Evolutionary conservation across 768 basidiomycete genomes (phyloP).

Genomic region (Lyophyllum decastes): DNA sequence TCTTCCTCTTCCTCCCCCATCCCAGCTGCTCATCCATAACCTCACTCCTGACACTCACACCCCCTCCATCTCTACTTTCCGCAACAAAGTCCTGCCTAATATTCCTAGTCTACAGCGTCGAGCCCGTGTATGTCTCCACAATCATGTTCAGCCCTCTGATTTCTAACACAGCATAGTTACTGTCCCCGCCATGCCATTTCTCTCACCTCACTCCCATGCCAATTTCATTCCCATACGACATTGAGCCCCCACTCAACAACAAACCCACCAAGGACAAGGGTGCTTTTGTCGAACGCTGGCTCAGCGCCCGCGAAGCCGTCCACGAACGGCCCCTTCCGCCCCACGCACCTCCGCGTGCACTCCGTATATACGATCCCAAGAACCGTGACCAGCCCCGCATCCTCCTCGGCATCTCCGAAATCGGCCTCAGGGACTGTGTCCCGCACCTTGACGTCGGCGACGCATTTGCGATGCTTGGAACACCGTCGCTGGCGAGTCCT

Average conservation of each 20-base stretch:
- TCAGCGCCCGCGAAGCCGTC: slow-evolving; percentile 63
- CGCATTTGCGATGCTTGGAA: slow-evolving; percentile 66
- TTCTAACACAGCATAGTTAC: slow-evolving; percentile 30
- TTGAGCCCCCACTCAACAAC: slow-evolving; percentile 52
- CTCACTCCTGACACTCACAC: slow-evolving; percentile 62
- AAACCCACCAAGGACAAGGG: slow-evolving; percentile 52
- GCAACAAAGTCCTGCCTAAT: slow-evolving; percentile 44
- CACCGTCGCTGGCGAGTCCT: slow-evolving; percentile 50
- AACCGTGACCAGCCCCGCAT: slow-evolving; percentile 52
- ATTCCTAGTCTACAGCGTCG: slow-evolving; percentile 72
- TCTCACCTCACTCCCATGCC: slow-evolving; percentile 85
- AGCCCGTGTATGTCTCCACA: slow-evolving; percentile 41
- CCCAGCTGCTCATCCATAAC: slow-evolving; percentile 43
- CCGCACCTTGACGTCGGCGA: slow-evolving; percentile 90
- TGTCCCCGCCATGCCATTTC: slow-evolving; percentile 64
- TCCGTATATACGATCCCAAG: slow-evolving; percentile 51
- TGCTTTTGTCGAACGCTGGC: slow-evolving; percentile 76
- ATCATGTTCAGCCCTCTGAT: not conserved
- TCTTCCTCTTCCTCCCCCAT: slow-evolving; percentile 45
- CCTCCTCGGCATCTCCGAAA: slow-evolving; percentile 74
- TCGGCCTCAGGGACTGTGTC: slow-evolving; percentile 71
- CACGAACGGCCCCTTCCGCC: slow-evolving; percentile 24
- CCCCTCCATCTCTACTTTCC: slow-evolving; percentile 52
- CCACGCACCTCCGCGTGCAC: slow-evolving; percentile 26
- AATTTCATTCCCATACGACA: slow-evolving; percentile 78